phyloP scores from a whole-genome alignment of 345 rosid species.

The Linum tenue region DNA sequence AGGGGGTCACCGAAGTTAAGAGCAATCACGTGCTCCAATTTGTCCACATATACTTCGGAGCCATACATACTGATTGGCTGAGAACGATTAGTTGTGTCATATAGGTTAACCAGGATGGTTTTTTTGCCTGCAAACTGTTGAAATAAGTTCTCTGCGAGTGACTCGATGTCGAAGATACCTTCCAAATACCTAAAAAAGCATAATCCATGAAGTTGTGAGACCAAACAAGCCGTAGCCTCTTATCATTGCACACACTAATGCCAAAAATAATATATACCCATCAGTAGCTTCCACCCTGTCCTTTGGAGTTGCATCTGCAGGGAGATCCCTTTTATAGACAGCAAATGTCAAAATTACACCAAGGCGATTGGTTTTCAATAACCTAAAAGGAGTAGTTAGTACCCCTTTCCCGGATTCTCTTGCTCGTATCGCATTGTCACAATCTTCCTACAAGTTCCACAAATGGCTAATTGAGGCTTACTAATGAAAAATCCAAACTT shows the following conservation, averaged over 20 bases:
- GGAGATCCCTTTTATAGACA: conserved; percentile 38
- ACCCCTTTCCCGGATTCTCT: conserved; percentile 82
- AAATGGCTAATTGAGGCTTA: no score
- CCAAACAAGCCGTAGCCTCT: no score
- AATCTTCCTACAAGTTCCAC: conserved; percentile 89
- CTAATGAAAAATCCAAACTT: conserved; percentile 10
- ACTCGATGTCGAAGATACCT: conserved; percentile 83
- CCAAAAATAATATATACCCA: no score
- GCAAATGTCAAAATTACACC: conserved; percentile 96
- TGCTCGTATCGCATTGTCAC: no score
- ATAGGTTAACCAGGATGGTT: conserved; percentile 80
- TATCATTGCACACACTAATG: no score
- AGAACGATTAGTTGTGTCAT: conserved; percentile 61
- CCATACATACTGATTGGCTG: conserved; percentile 93
- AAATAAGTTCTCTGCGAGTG: conserved; percentile 88
- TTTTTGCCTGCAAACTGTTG: conserved; percentile 96
- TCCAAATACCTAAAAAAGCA: conserved; percentile 29
- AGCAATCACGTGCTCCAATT: no score
- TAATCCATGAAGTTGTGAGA: not conserved
- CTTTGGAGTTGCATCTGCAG: no score
- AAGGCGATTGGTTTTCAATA: conserved; percentile 80
- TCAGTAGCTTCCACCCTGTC: no score
- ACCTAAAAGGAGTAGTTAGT: conserved; percentile 86
- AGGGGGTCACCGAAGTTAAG: no score
- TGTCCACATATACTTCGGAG: conserved; percentile 46